Percentiles rank a stretch among this genome's conserved stretches.
phyloP scores from a whole-genome alignment of 2,329 filamentous ascomycete genomes.

The Aspergillaceae sp. region DNA sequence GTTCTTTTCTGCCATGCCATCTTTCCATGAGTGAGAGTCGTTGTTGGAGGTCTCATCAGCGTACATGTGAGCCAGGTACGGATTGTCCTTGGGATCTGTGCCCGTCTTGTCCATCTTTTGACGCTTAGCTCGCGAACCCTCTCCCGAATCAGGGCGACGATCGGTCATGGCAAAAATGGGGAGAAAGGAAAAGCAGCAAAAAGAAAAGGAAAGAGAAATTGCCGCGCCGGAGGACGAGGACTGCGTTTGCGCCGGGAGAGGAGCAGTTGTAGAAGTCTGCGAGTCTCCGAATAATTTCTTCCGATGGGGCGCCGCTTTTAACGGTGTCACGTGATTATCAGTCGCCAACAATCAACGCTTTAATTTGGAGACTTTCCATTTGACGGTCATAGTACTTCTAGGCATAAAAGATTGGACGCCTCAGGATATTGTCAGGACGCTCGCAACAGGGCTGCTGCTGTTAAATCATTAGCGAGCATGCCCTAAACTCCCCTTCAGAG shows the following conservation, averaged over 20 bases:
- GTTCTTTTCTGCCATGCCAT: conserved; percentile 15
- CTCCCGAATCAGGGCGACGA: conserved; percentile 47
- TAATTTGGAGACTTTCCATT: too few relatives aligned
- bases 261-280: neutral
- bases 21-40: conserved; percentile 13
- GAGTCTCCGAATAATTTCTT: too few relatives aligned
- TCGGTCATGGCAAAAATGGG: conserved; percentile 42
- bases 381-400: too few relatives aligned
- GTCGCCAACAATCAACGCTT: too few relatives aligned
- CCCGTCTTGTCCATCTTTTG: conserved; percentile 43
- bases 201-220: conserved; percentile 6
- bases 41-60: conserved; percentile 41
- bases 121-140: conserved; percentile 45
- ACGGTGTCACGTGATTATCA: too few relatives aligned
- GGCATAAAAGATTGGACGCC: too few relatives aligned
- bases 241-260: conserved; percentile 3
- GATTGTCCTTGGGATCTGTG: conserved; percentile 57
- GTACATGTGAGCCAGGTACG: conserved; percentile 87
- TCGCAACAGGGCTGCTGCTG: too few relatives aligned
- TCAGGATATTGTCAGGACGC: too few relatives aligned
- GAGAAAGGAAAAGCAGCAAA: conserved; percentile 5
- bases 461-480: too few relatives aligned
- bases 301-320: too few relatives aligned
- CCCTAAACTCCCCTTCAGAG: too few relatives aligned
- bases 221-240: neutral